These are phyloP conservation scores for Penicillium sp. DNA, from an alignment of 2,329 filamentous ascomycete genomes.

Conservation along the genomic window DNA sequence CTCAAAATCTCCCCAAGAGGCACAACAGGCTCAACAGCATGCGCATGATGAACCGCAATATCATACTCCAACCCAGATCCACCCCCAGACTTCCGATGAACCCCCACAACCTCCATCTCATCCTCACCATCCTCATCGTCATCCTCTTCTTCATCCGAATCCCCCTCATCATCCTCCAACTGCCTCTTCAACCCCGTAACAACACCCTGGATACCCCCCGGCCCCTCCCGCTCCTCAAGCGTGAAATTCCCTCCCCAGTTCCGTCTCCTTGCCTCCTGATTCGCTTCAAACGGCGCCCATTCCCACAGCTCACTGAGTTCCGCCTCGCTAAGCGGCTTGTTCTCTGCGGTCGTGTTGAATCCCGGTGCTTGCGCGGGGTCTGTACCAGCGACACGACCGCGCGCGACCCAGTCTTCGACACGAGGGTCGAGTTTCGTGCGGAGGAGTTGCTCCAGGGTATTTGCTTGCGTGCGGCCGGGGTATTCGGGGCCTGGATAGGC, in stretches of 20 bases:
- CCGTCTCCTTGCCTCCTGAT: slow-evolving; percentile 45
- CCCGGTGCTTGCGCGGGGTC: slow-evolving; percentile 1
- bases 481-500: slow-evolving; percentile 76
- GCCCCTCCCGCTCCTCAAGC: slow-evolving; percentile 62
- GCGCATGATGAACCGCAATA: slow-evolving; percentile 30
- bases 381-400: slow-evolving; percentile 53
- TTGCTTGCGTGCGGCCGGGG: slow-evolving; percentile 64
- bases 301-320: slow-evolving; percentile 63
- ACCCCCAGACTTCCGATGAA: slow-evolving; percentile 33
- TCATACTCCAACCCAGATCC: slow-evolving; percentile 36
- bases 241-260: slow-evolving; percentile 69
- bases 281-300: slow-evolving; percentile 53
- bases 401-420: slow-evolving; percentile 70
- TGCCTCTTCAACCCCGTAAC: slow-evolving; percentile 67
- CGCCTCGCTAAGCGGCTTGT: slow-evolving; percentile 39
- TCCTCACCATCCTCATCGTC: slow-evolving; percentile 45
- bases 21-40: slow-evolving; percentile 31
- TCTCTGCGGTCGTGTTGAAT: not conserved
- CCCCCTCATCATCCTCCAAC: slow-evolving; percentile 56
- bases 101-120: slow-evolving; percentile 44
- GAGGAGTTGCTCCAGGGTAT: slow-evolving; percentile 66
- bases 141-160: slow-evolving; percentile 54
- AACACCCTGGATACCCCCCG: slow-evolving; percentile 64
- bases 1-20: slow-evolving; percentile 50
- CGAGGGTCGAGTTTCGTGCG: slow-evolving; percentile 81